phyloP scores from a whole-genome alignment of 2,329 filamentous ascomycete genomes.

The Monilinia fructigena region DNA sequence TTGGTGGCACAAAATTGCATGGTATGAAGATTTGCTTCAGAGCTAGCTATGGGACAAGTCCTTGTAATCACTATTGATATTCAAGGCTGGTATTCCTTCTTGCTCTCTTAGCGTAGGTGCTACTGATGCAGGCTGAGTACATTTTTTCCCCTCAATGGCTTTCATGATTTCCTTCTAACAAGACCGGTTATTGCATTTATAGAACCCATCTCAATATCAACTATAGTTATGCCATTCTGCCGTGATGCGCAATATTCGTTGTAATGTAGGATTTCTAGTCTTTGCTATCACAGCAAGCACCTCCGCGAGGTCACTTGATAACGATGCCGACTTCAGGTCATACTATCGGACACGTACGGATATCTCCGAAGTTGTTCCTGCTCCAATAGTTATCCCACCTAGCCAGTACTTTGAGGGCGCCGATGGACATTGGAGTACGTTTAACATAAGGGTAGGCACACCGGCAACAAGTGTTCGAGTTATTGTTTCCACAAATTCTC shows the following conservation, averaged over 20 bases:
- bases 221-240: conserved; percentile 9
- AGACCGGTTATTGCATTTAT: not conserved
- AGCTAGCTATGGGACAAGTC: not conserved
- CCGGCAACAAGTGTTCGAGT: conserved; percentile 47
- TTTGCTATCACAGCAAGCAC: conserved; percentile 9
- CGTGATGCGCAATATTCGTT: conserved; percentile 11
- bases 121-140: not conserved
- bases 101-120: not conserved
- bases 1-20: not conserved
- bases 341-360: not conserved
- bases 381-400: conserved; percentile 39
- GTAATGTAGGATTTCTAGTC: conserved; percentile 17
- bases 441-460: conserved; percentile 56
- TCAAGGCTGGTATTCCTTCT: conserved; percentile 1
- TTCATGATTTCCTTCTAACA: not conserved
- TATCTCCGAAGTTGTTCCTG: conserved; percentile 20
- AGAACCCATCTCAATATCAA: not conserved
- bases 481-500: conserved; percentile 43
- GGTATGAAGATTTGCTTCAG: not conserved
- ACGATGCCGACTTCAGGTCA: not conserved
- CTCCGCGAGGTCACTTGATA: not conserved
- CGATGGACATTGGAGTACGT: conserved; percentile 70
- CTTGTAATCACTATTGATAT: not conserved
- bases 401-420: conserved; percentile 45
- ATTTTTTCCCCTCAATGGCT: not conserved